Base-by-base conservation (phyloP, 352 stramenopile species). In the Pythium sp. region DNA sequence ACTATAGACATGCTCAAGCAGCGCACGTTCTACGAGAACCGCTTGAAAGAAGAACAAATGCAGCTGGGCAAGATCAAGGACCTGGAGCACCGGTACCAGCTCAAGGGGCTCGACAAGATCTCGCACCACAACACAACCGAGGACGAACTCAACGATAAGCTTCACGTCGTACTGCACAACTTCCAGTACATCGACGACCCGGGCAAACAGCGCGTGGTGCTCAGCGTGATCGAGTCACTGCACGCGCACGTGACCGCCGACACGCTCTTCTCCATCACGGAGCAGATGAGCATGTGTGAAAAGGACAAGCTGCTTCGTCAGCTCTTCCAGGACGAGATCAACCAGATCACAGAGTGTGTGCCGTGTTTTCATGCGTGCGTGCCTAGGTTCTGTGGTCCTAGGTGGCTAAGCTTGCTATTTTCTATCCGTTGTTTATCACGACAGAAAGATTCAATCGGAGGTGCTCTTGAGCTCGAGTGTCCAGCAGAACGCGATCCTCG, bases 401-500 rank as follows among this genome's bases (percentile, higher is more conserved):
- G 0, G 43, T 51, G 43, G 43, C 43, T 51, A 22, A 51, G 18
- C 43, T 51, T 20, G 18, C 15, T 46, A 14, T n/a, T 22, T n/a
- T 11, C 18, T 18, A 51, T 51, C 18, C 43, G 8, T 51, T 51
- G 43, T n/a, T 32, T 5, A 49, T 49, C 41, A n/a, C 41, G 14
- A 51, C 54, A 91, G 83, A 6, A 80, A 82, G 58, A 86, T 89
- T 41, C 77, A 82, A 22, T 68, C 72, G 3, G 77, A 89, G 49
- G 73, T 84, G 47, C 51, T 85, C 0, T 58, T 78, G 15, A 83
- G 81, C n/a, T 81, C 81, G 2, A 86, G 72, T 26, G 79, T 72
- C 6, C 79, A 89, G n/a, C 81, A 89, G 18, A 80, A 82, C 34
- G 82, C 79, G 41, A 87, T 89, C 55, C 67, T 89, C n/a, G 79